phyloP scores from a whole-genome alignment of 495 filamentous ascomycete genomes.

The Podospora anserina region DNA sequence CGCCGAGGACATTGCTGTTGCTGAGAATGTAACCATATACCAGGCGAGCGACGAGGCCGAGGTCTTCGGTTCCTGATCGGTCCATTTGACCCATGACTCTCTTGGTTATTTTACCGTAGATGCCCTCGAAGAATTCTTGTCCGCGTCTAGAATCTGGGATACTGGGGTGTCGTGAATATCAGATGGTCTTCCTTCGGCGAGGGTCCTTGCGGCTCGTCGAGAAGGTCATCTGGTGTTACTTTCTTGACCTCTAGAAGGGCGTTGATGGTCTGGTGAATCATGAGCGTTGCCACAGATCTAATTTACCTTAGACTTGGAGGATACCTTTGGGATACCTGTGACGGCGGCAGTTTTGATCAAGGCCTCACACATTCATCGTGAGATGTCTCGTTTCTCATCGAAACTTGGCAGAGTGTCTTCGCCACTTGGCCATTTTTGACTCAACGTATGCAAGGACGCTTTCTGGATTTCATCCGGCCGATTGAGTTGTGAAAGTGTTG shows the following conservation, averaged over 20 bases:
- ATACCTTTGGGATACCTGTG: conserved; percentile 54
- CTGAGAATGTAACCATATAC: conserved; percentile 53
- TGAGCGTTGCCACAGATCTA: background rate
- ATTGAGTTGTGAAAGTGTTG: conserved; percentile 51
- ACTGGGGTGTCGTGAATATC: conserved; percentile 37
- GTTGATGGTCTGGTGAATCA: conserved; percentile 47
- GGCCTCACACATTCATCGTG: conserved; percentile 52
- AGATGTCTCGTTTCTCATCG: conserved; percentile 44
- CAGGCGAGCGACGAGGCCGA: conserved; percentile 49
- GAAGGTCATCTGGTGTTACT: conserved; percentile 44
- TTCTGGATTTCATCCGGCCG: conserved; percentile 51
- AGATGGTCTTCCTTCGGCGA: conserved; percentile 41
- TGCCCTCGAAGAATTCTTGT: conserved; percentile 47
- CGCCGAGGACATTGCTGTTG: conserved; percentile 45
- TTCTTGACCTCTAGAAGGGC: conserved; percentile 47
- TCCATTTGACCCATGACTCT: conserved; percentile 55
- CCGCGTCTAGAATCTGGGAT: conserved; percentile 46
- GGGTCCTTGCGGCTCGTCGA: conserved; percentile 41
- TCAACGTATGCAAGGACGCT: conserved; percentile 43
- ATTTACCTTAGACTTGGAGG: background rate
- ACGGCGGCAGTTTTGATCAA: conserved; percentile 52
- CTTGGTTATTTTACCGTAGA: conserved; percentile 53
- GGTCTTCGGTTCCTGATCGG: conserved; percentile 51
- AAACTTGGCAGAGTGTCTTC: conserved; percentile 27
- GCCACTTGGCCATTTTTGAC: conserved; percentile 30